Conservation (phyloP, 345 rosid species). For the Salix arbutifolia region DNA sequence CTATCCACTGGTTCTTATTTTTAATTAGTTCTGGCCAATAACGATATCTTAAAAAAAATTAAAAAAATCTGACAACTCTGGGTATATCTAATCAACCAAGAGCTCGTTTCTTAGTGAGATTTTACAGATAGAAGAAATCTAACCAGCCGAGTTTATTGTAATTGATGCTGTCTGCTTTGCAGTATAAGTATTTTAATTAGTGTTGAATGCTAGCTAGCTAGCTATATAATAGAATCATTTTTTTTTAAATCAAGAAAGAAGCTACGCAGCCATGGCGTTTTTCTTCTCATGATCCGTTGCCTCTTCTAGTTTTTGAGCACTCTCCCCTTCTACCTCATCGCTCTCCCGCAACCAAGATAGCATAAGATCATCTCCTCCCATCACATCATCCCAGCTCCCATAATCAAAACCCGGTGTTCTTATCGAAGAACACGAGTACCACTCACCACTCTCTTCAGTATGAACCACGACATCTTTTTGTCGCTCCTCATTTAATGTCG, state of each 20-base stretch:
- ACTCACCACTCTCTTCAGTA: background rate
- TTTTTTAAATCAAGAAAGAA: conserved; percentile 25
- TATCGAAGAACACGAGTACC: conserved; percentile 14
- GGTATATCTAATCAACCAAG: no score
- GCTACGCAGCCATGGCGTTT: conserved; percentile 39
- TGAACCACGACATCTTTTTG: background rate
- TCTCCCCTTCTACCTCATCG: conserved; percentile 14
- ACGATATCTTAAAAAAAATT: no score
- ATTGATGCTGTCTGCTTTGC: background rate
- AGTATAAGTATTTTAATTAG: no score
- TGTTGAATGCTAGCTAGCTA: background rate
- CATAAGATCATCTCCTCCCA: background rate
- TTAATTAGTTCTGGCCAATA: no score
- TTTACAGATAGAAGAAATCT: background rate
- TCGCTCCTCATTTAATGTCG: conserved; percentile 4
- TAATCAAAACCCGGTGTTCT: conserved; percentile 21
- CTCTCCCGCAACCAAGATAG: conserved; percentile 28
- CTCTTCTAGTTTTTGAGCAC: conserved; percentile 7
- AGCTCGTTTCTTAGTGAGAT: no score
- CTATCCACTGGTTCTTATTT: no score
- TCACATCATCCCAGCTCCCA: conserved; percentile 34
- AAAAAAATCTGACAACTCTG: no score
- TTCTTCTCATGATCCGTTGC: conserved; percentile 21
- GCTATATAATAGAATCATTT: background rate
- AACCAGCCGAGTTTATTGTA: background rate